A percentile compares a stretch with the other conserved stretches of the same genome.
These are phyloP conservation scores for Hypoxylon sp. DNA, from an alignment of 2,329 filamentous ascomycete genomes.

Conservation along the genomic window DNA sequence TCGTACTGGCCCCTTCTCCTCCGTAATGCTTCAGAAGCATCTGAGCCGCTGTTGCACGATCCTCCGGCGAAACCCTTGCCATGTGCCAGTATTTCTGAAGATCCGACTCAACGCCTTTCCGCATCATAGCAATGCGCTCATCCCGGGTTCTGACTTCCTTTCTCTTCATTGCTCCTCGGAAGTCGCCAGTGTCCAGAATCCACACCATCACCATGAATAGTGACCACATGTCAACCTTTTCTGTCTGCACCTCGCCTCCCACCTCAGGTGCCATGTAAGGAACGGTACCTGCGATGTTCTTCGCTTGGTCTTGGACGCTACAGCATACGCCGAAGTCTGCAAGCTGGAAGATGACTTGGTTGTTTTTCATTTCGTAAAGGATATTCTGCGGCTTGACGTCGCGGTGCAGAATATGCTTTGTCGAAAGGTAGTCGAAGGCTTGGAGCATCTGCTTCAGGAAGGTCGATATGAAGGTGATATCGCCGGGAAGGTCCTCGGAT, in stretches of 20 bases:
- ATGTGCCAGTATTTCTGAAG: background rate
- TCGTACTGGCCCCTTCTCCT: background rate
- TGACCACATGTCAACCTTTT: background rate
- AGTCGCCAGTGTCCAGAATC: background rate
- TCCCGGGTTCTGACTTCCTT: background rate
- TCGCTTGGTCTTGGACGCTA: background rate
- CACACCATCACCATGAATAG: background rate
- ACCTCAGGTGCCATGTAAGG: background rate
- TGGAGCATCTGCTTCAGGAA: background rate
- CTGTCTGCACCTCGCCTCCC: background rate
- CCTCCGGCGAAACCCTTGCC: background rate
- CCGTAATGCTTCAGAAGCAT: background rate
- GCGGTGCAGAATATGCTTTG: background rate
- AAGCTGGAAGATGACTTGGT: background rate
- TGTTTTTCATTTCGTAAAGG: background rate
- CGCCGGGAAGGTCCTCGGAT: background rate
- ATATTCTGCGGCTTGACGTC: background rate
- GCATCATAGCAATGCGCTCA: background rate
- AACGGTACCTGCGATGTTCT: background rate
- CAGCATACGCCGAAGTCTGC: background rate
- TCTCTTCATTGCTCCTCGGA: too few relatives aligned
- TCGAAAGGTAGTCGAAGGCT: background rate
- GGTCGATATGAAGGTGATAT: background rate
- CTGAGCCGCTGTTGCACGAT: background rate
- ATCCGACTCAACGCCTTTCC: background rate